Evolutionary conservation across 2,329 filamentous ascomycete species (phyloP).

Genomic region (Colletotrichum sp.): DNA sequence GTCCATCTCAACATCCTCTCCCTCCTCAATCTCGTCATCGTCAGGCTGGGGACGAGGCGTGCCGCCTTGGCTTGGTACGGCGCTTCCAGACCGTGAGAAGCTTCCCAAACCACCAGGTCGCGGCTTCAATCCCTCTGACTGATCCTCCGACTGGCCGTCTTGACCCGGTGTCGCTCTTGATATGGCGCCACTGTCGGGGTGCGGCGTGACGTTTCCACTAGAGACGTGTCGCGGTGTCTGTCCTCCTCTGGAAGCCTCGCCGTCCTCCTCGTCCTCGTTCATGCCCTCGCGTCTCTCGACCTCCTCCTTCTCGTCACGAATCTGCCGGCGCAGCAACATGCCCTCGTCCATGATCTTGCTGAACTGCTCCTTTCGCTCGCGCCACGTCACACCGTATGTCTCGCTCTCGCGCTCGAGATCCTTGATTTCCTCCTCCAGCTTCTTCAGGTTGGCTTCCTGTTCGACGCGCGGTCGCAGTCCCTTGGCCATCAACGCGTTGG

Average conservation of each 20-base stretch:
- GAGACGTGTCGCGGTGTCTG: slow-evolving; percentile 55
- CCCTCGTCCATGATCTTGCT: slow-evolving; percentile 89
- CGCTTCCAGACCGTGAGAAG: slow-evolving; percentile 41
- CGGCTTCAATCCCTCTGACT: slow-evolving; percentile 33
- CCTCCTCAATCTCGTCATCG: slow-evolving; percentile 42
- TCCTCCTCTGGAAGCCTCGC: slow-evolving; percentile 48
- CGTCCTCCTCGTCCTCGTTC: slow-evolving; percentile 69
- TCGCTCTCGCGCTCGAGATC: slow-evolving; percentile 85
- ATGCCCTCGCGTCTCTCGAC: slow-evolving; percentile 87
- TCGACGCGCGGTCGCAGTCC: slow-evolving; percentile 80
- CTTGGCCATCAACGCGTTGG: slow-evolving; percentile 67
- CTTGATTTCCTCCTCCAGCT: slow-evolving; percentile 86
- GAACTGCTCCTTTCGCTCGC: slow-evolving; percentile 85
- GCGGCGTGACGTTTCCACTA: slow-evolving; percentile 57
- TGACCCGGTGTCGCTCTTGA: slow-evolving; percentile 34
- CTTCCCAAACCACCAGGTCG: slow-evolving; percentile 1
- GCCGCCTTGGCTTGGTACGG: slow-evolving; percentile 40
- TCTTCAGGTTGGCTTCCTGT: slow-evolving; percentile 76
- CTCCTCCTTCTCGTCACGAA: slow-evolving; percentile 95
- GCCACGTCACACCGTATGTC: slow-evolving; percentile 83
- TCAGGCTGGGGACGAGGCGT: slow-evolving; percentile 36
- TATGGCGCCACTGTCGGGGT: slow-evolving; percentile 46
- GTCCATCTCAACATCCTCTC: slow-evolving; percentile 65
- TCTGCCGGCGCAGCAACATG: slow-evolving; percentile 82
- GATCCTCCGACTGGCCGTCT: slow-evolving; percentile 29